phyloP scores from a whole-genome alignment of 208 protist genomes.

The Wallacemonas collosoma region DNA sequence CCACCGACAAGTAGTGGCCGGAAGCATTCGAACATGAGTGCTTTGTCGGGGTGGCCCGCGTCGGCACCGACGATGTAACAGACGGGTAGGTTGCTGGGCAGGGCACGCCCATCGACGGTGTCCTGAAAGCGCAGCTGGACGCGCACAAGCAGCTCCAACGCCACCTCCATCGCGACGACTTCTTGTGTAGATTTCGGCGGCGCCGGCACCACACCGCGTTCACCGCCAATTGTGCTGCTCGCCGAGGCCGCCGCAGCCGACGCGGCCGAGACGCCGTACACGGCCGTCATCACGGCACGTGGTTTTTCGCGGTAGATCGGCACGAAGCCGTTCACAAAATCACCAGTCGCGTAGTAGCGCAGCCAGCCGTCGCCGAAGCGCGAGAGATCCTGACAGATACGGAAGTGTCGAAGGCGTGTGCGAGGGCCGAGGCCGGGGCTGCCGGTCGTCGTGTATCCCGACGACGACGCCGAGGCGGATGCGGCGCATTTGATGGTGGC shows the following conservation, averaged over 20 bases:
- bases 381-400: constrained; percentile 53
- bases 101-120: constrained; percentile 8
- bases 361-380: constrained; percentile 36
- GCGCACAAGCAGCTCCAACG: constrained; percentile 28
- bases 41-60: not conserved
- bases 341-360: constrained; percentile 4
- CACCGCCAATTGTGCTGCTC: not conserved
- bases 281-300: constrained; percentile 17
- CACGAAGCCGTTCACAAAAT: constrained; percentile 28
- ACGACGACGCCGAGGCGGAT: too few relatives aligned
- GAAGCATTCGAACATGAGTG: constrained; percentile 5
- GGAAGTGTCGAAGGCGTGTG: constrained; percentile 25
- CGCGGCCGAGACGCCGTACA: constrained; percentile 6
- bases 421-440: not conserved
- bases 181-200: not conserved
- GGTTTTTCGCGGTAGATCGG: constrained; percentile 40
- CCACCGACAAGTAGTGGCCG: constrained; percentile 4
- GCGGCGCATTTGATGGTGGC: not conserved
- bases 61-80: constrained; percentile 3
- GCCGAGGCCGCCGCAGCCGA: constrained; percentile 8
- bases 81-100: not conserved
- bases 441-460: too few relatives aligned
- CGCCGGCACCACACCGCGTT: not conserved
- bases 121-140: constrained; percentile 31
- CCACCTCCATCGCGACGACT: constrained; percentile 21